Evolutionary conservation across 2,329 filamentous ascomycete genomes (phyloP).

Genomic region (Exophiala dermatitidis): DNA sequence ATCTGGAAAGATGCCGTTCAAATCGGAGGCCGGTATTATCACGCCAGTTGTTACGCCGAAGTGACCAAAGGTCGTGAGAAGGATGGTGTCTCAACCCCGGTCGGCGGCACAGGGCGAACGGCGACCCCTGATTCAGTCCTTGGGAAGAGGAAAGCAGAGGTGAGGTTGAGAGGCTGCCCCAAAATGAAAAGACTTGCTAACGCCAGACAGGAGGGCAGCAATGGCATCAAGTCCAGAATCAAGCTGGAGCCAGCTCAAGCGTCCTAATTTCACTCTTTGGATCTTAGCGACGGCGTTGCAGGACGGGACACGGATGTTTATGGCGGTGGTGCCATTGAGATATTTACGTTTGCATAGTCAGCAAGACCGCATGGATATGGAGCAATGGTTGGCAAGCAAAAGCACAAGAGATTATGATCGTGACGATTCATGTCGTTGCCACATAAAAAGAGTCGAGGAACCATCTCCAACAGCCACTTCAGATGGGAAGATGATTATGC

Average conservation of each 20-base stretch:
- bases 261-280: background rate
- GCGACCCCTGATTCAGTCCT: conserved; percentile 58
- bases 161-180: background rate
- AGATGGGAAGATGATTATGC: background rate
- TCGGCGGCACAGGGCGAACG: conserved; percentile 31
- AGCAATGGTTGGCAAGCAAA: background rate
- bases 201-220: conserved; percentile 11
- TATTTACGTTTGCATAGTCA: conserved; percentile 3
- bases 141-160: conserved; percentile 70
- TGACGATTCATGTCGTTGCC: no score
- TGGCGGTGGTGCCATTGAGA: background rate
- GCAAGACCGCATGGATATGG: background rate
- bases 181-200: conserved; percentile 1
- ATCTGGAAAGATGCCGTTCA: conserved; percentile 87
- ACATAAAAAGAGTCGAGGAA: background rate
- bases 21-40: conserved; percentile 73
- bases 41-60: conserved; percentile 83
- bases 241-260: conserved; percentile 28
- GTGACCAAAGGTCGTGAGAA: conserved; percentile 57
- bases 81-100: conserved; percentile 35
- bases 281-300: conserved; percentile 4
- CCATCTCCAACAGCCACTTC: background rate
- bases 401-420: no score
- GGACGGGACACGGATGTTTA: background rate
- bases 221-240: conserved; percentile 23